Conservation (phyloP, 2,329 filamentous ascomycete species). For the Didymellaceae sp. region DNA sequence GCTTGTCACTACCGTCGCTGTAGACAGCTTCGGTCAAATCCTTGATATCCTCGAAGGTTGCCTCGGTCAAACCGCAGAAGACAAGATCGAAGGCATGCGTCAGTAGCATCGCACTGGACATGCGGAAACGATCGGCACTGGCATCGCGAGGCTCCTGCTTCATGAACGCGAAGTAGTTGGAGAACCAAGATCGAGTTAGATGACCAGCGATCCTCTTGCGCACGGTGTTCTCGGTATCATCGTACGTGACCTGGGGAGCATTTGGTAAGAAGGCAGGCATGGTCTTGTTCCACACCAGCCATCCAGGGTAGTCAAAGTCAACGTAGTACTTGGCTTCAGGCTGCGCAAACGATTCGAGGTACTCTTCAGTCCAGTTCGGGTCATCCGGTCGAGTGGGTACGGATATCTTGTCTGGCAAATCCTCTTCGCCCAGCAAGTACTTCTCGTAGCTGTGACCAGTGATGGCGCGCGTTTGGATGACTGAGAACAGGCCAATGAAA, state of each 20-base stretch:
- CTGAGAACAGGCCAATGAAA: slow-evolving; percentile 77
- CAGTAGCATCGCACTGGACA: slow-evolving; percentile 84
- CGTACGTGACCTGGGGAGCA: slow-evolving; percentile 75
- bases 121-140: slow-evolving; percentile 83
- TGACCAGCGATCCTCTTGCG: slow-evolving; percentile 81
- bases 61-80: slow-evolving; percentile 76
- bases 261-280: slow-evolving; percentile 81
- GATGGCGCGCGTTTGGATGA: slow-evolving; percentile 83
- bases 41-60: slow-evolving; percentile 87
- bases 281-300: slow-evolving; percentile 92
- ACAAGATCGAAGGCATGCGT: slow-evolving; percentile 91
- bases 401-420: slow-evolving; percentile 76
- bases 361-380: slow-evolving; percentile 77
- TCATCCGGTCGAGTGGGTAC: slow-evolving; percentile 74
- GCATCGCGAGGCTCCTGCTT: slow-evolving; percentile 93
- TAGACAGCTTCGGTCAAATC: slow-evolving; percentile 79
- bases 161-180: slow-evolving; percentile 86
- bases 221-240: slow-evolving; percentile 76
- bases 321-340: slow-evolving; percentile 86
- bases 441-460: slow-evolving; percentile 88
- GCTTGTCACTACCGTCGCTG: slow-evolving; percentile 93
- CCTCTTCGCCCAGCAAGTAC: slow-evolving; percentile 81
- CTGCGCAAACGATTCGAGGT: slow-evolving; percentile 77
- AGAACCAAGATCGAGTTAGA: slow-evolving; percentile 84
- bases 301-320: slow-evolving; percentile 90